A percentile compares a stretch with the other conserved stretches of the same genome.
These are phyloP conservation scores for Begonia fuchsioides DNA, from an alignment of 306 rosid genomes.

Conservation along the genomic window DNA sequence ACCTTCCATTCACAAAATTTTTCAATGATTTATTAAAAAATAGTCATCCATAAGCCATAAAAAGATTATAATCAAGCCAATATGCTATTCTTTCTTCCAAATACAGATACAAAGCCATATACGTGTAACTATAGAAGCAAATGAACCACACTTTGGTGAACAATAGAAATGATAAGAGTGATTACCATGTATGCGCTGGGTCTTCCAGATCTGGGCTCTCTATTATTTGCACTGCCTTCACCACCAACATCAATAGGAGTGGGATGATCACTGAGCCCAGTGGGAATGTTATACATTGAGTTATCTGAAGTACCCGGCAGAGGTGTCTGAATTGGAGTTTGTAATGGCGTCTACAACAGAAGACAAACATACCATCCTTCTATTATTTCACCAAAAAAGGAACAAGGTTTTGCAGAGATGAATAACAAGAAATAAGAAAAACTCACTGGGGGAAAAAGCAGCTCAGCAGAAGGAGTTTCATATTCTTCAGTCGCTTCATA, in stretches of 20 bases:
- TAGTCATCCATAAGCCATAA: too few relatives aligned
- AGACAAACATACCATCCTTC: too few relatives aligned
- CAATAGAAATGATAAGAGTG: background rate
- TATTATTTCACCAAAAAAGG: too few relatives aligned
- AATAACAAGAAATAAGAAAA: conserved; percentile 1
- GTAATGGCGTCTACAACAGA: conserved; percentile 55
- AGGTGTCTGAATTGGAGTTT: conserved; percentile 90
- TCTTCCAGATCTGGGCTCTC: conserved; percentile 61
- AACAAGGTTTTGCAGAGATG: too few relatives aligned
- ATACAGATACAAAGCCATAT: too few relatives aligned
- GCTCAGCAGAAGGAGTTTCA: conserved; percentile 95
- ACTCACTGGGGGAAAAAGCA: conserved; percentile 94
- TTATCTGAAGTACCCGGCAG: conserved; percentile 66
- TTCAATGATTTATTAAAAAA: too few relatives aligned
- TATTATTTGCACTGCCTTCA: conserved; percentile 19
- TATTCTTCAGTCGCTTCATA: conserved; percentile 94
- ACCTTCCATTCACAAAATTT: too few relatives aligned
- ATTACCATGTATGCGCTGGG: conserved; percentile 65
- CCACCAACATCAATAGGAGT: conserved; percentile 44
- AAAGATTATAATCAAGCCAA: too few relatives aligned
- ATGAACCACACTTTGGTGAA: background rate
- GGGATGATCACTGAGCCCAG: conserved; percentile 73
- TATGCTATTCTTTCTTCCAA: too few relatives aligned
- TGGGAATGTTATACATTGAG: conserved; percentile 63
- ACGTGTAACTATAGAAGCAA: too few relatives aligned